These are phyloP conservation scores for Talaromyces borbonicus DNA, from an alignment of 495 filamentous ascomycete genomes.

Conservation along the genomic window DNA sequence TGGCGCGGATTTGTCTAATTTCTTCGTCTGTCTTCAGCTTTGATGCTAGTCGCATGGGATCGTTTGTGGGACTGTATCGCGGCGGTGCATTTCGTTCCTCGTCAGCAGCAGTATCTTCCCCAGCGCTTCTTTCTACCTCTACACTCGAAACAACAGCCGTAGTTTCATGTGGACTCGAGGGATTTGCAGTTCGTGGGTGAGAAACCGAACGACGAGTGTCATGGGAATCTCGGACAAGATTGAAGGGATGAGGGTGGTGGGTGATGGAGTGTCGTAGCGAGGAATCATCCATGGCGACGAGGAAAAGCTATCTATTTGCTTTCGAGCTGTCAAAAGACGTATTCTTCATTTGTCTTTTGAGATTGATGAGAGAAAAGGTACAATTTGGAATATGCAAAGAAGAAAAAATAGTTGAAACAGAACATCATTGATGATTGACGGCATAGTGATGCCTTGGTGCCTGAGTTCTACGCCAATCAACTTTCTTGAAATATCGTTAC, in stretches of 20 bases:
- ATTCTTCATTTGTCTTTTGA: too few relatives aligned
- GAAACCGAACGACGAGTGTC: background rate
- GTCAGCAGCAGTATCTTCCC: constrained; percentile 28
- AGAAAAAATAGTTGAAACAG: too few relatives aligned
- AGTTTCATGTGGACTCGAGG: background rate
- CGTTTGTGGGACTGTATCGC: constrained; percentile 51
- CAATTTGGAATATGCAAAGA: too few relatives aligned
- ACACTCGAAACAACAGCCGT: background rate
- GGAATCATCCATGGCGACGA: constrained; percentile 5
- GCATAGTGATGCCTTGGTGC: too few relatives aligned
- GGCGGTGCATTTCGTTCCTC: constrained; percentile 57
- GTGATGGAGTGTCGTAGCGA: constrained; percentile 10
- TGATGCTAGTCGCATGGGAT: constrained; percentile 74
- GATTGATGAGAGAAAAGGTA: too few relatives aligned
- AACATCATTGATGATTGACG: too few relatives aligned
- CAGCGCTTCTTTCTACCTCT: background rate
- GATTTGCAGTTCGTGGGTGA: background rate
- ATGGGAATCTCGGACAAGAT: constrained; percentile 1
- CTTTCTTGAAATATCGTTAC: too few relatives aligned
- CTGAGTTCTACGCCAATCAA: too few relatives aligned
- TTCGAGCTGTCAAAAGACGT: too few relatives aligned
- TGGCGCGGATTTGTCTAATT: constrained; percentile 71
- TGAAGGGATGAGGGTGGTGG: constrained; percentile 11
- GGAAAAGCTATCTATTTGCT: too few relatives aligned
- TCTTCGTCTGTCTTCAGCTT: constrained; percentile 70